Conservation (phyloP, 306 rosid species). For the Cucurbita moschata region DNA sequence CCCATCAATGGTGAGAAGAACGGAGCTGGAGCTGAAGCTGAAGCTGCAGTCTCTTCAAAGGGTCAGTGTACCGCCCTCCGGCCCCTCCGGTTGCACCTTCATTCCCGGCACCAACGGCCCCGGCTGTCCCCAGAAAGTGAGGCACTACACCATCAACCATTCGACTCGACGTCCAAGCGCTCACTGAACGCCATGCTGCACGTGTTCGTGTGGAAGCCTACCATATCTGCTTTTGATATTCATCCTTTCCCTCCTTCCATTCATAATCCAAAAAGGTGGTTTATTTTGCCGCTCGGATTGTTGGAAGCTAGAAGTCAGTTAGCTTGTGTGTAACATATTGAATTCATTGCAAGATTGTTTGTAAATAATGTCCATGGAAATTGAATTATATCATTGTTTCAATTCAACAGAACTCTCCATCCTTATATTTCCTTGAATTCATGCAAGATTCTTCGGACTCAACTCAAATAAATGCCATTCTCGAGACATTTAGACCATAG, state of each 20-base stretch:
- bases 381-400: neutral
- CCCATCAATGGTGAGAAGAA: neutral
- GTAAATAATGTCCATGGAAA: neutral
- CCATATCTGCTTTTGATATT: neutral
- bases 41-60: slow-evolving; percentile 37
- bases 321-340: neutral
- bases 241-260: neutral
- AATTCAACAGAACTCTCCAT: neutral
- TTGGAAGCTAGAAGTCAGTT: neutral
- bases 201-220: neutral
- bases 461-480: neutral
- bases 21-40: slow-evolving; percentile 6
- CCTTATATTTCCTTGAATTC: neutral
- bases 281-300: neutral
- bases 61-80: slow-evolving; percentile 41
- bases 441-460: neutral
- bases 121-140: slow-evolving; percentile 34
- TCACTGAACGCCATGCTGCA: neutral
- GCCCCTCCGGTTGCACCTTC: slow-evolving; percentile 55
- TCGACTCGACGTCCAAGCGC: neutral
- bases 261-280: neutral
- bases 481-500: neutral
- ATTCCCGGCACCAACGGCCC: slow-evolving; percentile 53
- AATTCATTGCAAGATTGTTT: slow-evolving; percentile 1
- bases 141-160: slow-evolving; percentile 12